A percentile compares a stretch with the other conserved stretches of the same genome.
Conservation (phyloP, 805 yeast genomes). For the Yarrowia yakushimensis region DNA sequence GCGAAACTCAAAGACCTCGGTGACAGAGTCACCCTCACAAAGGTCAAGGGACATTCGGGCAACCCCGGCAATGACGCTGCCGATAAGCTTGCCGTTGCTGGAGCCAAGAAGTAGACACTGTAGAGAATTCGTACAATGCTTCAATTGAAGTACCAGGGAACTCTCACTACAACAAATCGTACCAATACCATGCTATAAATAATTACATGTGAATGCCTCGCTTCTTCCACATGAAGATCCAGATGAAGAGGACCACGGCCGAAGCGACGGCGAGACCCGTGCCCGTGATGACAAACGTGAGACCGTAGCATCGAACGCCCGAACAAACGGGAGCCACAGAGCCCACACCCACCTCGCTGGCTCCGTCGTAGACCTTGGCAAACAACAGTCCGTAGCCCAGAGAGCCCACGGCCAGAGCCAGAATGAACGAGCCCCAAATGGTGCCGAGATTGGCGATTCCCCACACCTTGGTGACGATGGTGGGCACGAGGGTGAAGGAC, state of each 20-base stretch:
- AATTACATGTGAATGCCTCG: conserved; percentile 13
- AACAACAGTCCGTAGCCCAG: conserved; percentile 63
- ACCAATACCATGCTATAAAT: neutral
- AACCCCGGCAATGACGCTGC: neutral
- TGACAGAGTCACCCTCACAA: neutral
- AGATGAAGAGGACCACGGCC: neutral
- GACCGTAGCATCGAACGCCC: conserved; percentile 31
- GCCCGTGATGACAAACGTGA: conserved; percentile 35
- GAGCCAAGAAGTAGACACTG: neutral
- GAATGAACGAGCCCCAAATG: conserved; percentile 85
- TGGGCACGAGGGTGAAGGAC: conserved; percentile 79
- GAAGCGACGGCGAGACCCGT: conserved; percentile 31
- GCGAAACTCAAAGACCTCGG: neutral
- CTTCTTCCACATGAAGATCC: conserved; percentile 22
- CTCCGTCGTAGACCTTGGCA: conserved; percentile 57
- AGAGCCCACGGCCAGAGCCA: conserved; percentile 84
- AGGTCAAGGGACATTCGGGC: neutral
- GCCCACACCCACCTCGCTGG: conserved; percentile 5
- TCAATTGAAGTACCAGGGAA: no score
- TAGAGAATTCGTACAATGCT: no score
- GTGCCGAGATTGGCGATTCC: conserved; percentile 87
- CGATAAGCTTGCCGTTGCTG: neutral
- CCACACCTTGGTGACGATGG: conserved; percentile 78
- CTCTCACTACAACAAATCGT: neutral
- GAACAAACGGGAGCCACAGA: neutral